Base-by-base conservation (phyloP, 164 flowering plant species). In the Sextonia rubra region DNA sequence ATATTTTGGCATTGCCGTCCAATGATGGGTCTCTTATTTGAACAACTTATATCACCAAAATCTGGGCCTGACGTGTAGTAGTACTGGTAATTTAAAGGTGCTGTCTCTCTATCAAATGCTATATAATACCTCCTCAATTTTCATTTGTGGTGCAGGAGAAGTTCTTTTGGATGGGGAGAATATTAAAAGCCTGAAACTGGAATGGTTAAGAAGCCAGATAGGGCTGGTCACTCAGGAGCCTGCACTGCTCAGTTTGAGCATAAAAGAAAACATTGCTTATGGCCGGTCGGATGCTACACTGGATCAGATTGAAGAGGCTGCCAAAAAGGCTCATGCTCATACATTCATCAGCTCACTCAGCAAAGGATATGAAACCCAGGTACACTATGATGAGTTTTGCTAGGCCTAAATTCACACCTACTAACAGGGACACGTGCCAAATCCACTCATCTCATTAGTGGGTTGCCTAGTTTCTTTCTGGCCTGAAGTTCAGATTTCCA, bases 191-290 rank as follows among this genome's bases (percentile, higher is more conserved):
- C 75, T 94, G 70, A 91, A 89, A 82, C 79, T 94, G 74, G 97
- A 91, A 76, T 94, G 98, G 98, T 76, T 94, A 66, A 85, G 98
- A 79, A 90, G 97, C 79, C 97, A 89, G 83, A 92, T 94, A 67
- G 98, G 98, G 60, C 79, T 94, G 60, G 98, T 94, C 62, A 94
- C 98, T 17, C 98, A 94, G 84, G 98, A 94, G 72, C 98, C 98
- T 80, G 98, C 98, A n/a, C 82, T 94, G 77, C 85, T 94, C 18
- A 92, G 98, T 82, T 87, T 94, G 82, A 94, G 97, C 78, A 91
- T 94, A 58, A 84, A 83, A 80, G 99, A 94, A 66, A 95, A 95
- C 78, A 93, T 95, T 86, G 94, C 98, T 69, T 95, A 95, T 83
- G 99, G 99, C 18, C 80, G 99, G 60, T 71, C 88, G 1, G 75